Evolutionary conservation across 2,329 filamentous ascomycete species (phyloP), one percentile per base, ranked within the genome.

Genomic region (Penicillium digitatum): DNA sequence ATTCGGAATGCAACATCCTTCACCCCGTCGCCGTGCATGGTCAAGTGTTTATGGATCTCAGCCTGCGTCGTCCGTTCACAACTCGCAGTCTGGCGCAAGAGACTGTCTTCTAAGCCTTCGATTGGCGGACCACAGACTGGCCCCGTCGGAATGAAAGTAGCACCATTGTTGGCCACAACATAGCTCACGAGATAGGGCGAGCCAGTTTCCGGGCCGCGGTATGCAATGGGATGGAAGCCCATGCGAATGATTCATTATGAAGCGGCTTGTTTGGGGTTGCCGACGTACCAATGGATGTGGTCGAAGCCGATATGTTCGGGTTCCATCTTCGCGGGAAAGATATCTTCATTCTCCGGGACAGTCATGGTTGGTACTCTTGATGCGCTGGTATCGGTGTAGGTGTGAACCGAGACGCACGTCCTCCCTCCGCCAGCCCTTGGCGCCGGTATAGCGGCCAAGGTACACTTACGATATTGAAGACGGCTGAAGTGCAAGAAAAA

Each of bases 1-100:
- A 95, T 89, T 72, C 90, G 88, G 69, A 96, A 96, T 18, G 90
- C 89, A 29, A 96, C 89, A 67, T 96, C 91, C 75, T 93, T 95
- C 51, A 96, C 90, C 24, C 89, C 91, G 72, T 96, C 91, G 32
- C 91, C 91, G 69, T 96, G 91, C 47, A 82, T 82, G 72, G 89
- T 87, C 50, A 94, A 81, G 72, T 96, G 90, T 16, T 80, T 81
- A 71, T 94, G 85, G 58, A 95, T 89, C 65, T 90, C 87, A 54
- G 76, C 73, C 20, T 95, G 78, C 38, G 88, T 75, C 31, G 70
- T 71, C 53, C 78, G 78, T 40, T 95, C 89, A 48, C 82, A 81
- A 3, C 76, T 66, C 0, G 81, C 47, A 16, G 55, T 32, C 11
- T 42, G 26, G 20, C 38, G 46, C 20, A 57, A 76, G 62, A 86